These are phyloP conservation scores for Immersiporthe knoxdaviesiana DNA, from an alignment of 2,329 filamentous ascomycete species.

Conservation along the genomic window DNA sequence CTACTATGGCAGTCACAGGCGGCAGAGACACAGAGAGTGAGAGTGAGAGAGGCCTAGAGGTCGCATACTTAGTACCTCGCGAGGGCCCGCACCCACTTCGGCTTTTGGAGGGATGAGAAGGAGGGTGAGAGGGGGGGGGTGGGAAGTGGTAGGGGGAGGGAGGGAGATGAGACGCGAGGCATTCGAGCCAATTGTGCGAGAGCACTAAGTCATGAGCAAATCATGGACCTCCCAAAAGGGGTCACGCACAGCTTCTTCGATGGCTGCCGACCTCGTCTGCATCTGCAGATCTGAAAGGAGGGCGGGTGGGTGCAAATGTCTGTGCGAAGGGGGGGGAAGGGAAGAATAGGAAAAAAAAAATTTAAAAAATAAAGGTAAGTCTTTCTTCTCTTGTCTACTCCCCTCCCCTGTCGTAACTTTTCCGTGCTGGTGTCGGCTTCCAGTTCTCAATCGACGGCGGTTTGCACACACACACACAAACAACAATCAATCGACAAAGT, in stretches of 20 bases:
- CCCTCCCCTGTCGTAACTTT: neutral
- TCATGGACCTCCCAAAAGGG: slow-evolving; percentile 28
- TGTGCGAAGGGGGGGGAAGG: too few relatives aligned
- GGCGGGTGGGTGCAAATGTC: neutral
- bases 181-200: slow-evolving; percentile 24
- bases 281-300: slow-evolving; percentile 23
- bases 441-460: neutral
- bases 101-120: slow-evolving; percentile 26
- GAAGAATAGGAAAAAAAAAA: too few relatives aligned
- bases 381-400: too few relatives aligned
- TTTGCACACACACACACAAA: slow-evolving; percentile 12
- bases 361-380: too few relatives aligned
- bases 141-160: too few relatives aligned
- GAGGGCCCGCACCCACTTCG: slow-evolving; percentile 28
- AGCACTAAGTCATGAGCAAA: slow-evolving; percentile 20
- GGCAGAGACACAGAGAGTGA: too few relatives aligned
- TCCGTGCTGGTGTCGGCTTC: slow-evolving; percentile 3
- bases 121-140: too few relatives aligned
- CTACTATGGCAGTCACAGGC: slow-evolving; percentile 2
- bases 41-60: neutral
- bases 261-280: slow-evolving; percentile 22
- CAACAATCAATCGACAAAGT: neutral
- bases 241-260: slow-evolving; percentile 22
- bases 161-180: slow-evolving; percentile 19
- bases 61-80: slow-evolving; percentile 19